phyloP scores from a whole-genome alignment of 1,139 yeast species.

The Saccharomycopsis hybrid region DNA sequence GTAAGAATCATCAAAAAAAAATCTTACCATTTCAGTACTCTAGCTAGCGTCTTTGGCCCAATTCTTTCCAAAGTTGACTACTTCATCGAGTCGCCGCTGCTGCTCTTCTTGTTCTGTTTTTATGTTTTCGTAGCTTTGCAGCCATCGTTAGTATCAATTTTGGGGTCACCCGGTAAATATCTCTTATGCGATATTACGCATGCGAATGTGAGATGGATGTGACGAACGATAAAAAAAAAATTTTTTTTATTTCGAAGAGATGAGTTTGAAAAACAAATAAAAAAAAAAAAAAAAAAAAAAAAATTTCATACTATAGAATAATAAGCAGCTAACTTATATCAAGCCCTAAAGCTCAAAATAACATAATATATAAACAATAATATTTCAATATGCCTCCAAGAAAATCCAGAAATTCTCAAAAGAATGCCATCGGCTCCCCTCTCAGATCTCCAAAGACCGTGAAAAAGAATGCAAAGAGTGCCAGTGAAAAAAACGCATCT shows the following conservation, averaged over 20 bases:
- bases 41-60: too few relatives aligned
- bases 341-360: not conserved
- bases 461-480: not conserved
- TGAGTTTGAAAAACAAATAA: conserved; percentile 8
- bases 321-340: not conserved
- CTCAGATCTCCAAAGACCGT: conserved; percentile 16
- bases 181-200: too few relatives aligned
- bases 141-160: too few relatives aligned
- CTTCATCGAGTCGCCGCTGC: too few relatives aligned
- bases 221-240: conserved; percentile 12
- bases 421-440: conserved; percentile 7
- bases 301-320: too few relatives aligned
- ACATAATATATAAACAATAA: not conserved
- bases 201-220: not conserved
- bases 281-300: too few relatives aligned
- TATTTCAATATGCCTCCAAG: conserved; percentile 15
- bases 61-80: too few relatives aligned
- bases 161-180: too few relatives aligned
- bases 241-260: conserved; percentile 13
- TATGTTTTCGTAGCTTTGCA: too few relatives aligned
- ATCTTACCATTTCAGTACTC: too few relatives aligned
- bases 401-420: conserved; percentile 10
- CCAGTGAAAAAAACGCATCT: not conserved
- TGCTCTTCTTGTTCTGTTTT: too few relatives aligned
- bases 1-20: too few relatives aligned